These are phyloP conservation scores for Penicillium cataractarum DNA, from an alignment of 495 filamentous ascomycete species.

Conservation along the genomic window DNA sequence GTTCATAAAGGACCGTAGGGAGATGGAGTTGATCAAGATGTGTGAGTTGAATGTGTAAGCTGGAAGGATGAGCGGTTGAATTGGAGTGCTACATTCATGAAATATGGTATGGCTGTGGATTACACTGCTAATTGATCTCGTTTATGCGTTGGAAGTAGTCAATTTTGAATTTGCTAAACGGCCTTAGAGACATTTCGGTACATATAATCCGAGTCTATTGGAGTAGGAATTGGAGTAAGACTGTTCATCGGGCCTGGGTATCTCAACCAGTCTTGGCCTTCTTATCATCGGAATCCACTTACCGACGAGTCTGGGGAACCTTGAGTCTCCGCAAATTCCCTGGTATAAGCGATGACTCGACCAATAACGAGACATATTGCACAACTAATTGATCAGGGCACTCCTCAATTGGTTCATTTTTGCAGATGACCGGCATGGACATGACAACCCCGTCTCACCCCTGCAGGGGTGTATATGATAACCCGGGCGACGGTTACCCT, in stretches of 20 bases:
- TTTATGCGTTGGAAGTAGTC: background rate
- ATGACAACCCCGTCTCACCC: constrained; percentile 9
- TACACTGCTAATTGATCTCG: background rate
- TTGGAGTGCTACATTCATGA: background rate
- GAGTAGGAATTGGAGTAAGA: background rate
- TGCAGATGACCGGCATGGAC: background rate
- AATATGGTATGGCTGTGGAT: background rate
- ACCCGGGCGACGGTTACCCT: background rate
- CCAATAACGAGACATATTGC: background rate
- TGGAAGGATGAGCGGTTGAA: background rate
- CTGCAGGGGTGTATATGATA: constrained; percentile 9
- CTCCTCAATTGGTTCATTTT: background rate
- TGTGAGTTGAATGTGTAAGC: background rate
- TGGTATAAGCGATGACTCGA: background rate
- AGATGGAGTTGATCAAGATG: background rate
- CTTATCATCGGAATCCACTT: constrained; percentile 28
- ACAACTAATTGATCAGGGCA: background rate
- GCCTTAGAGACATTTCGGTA: background rate
- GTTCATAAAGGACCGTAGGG: background rate
- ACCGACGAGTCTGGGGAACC: constrained; percentile 25
- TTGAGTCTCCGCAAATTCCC: constrained; percentile 4
- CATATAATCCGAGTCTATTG: background rate
- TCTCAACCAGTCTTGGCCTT: background rate
- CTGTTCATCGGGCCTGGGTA: background rate
- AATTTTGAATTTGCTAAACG: too few species aligned